Percentiles rank a stretch among this genome's conserved stretches.
Evolutionary conservation across 2,329 filamentous ascomycete genomes (phyloP).

Genomic region (Fusarium sp.): DNA sequence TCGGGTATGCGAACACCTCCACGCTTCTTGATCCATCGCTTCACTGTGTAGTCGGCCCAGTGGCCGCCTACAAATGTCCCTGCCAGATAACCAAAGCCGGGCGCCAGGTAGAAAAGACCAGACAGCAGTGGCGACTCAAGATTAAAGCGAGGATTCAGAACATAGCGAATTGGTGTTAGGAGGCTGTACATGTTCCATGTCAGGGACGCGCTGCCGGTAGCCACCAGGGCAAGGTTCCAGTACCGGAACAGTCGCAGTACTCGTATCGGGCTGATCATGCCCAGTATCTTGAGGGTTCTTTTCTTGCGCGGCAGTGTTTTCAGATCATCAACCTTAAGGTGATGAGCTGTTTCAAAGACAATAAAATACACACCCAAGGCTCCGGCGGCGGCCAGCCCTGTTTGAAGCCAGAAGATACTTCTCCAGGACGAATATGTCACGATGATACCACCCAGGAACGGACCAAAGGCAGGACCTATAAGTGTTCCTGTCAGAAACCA

Average conservation of each 20-base stretch:
- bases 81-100: slow-evolving; percentile 76
- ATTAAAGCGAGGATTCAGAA: slow-evolving; percentile 80
- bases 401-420: slow-evolving; percentile 83
- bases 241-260: slow-evolving; percentile 75
- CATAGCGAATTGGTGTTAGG: slow-evolving; percentile 77
- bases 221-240: slow-evolving; percentile 74
- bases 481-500: slow-evolving; percentile 81
- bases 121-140: slow-evolving; percentile 75
- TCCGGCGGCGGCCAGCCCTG: slow-evolving; percentile 73
- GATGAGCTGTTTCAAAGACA: slow-evolving; percentile 79
- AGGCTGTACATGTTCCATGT: slow-evolving; percentile 79
- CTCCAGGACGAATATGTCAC: slow-evolving; percentile 81
- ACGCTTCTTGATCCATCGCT: slow-evolving; percentile 72
- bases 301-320: slow-evolving; percentile 63
- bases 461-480: slow-evolving; percentile 77
- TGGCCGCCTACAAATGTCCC: slow-evolving; percentile 80
- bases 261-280: slow-evolving; percentile 75
- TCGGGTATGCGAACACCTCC: slow-evolving; percentile 73
- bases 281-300: slow-evolving; percentile 68
- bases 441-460: slow-evolving; percentile 80
- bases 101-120: slow-evolving; percentile 80
- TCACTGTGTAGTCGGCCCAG: slow-evolving; percentile 76
- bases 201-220: slow-evolving; percentile 70
- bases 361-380: slow-evolving; percentile 73
- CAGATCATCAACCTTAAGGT: slow-evolving; percentile 73